Evolutionary conservation across 2,329 filamentous ascomycete species (phyloP), one percentile per base, ranked within the genome.

Genomic region (Annulohypoxylon truncatum): DNA sequence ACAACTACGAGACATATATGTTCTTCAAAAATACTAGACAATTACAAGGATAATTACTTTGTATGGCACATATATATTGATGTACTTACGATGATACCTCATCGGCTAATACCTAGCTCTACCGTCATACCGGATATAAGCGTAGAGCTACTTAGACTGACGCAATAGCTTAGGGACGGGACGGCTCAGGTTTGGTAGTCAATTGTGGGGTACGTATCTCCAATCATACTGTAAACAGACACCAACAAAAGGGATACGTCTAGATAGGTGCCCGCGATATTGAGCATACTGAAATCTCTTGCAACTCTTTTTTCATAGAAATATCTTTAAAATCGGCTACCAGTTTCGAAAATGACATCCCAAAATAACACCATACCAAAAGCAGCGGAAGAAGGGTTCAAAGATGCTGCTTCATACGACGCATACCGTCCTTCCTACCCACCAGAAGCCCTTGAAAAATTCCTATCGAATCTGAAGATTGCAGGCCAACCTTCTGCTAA

Each of bases 361-460:
- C 61, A 64, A 15, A 26, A 18, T n/a, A 57, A 20, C 22, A 58
- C 55, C 26, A 69, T 77, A 26, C 72, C 75, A 7, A 33, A 46
- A 4, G 71, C 57, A 3, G 76, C 75, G n/a, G 68, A 90, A 87
- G 82, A 90, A 54, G 90, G 90, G 60, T 93, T 93, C 77, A 80
- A 85, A 67, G 83, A 92, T 68, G 90, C 89, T 15, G 75, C 82
- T 1, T 81, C 82, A 20, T 93, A 94, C 77, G 90, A 93, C 74
- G 77, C 83, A 38, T 82, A 93, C 75, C 86, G 91, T 12, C 91
- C 92, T 1, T 87, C 87, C 0, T 93, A 93, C 76, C 84, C 87
- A 1, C 70, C 82, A 0, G 82, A 83, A 60, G 86, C 87, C 3
- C 85, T 92, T 12, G 79, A 86, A 18, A 77, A 79, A 33, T 84